Evolutionary conservation across 805 yeast genomes (phyloP), one percentile per base, ranked within the genome.

Genomic region (Kodamaea kakaduensis): DNA sequence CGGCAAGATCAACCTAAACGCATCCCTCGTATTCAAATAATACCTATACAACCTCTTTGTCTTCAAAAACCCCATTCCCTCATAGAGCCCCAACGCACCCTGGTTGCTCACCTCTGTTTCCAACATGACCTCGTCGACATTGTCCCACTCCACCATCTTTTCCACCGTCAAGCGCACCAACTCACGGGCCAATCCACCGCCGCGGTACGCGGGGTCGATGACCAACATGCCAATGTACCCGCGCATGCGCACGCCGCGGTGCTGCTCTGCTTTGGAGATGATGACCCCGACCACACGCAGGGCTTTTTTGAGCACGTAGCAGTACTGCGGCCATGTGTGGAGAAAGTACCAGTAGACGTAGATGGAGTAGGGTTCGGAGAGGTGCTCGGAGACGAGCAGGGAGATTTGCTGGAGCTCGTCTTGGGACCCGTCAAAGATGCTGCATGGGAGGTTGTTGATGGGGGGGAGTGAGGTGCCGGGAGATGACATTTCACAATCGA

Each of bases 201-300:
- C 89, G 37, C 98, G 66, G 53, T 71, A 79, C 10, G 60, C 54
- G 24, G 78, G 77, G 33, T 80, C 79, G 9, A 90, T 95, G 0
- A 94, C 96, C 36, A 93, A 63, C 98, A 93, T 93, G 2, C 97
- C 98, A 18, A 93, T 89, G 52, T 93, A 93, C 0, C 98, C 98
- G 41, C 98, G 70, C 46, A 69, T 54, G 41, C 96, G 68, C 8
- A 76, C 80, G 15, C 73, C 69, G 40, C 90, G 70, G 58, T 90
- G 97, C 1, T 74, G 66, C 44, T 84, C 95, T 9, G 79, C 75
- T 50, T 88, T 86, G 34, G 94, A 80, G 5, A 93, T 84, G 6
- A 90, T 79, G 24, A 83, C 85, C 3, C 97, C 98, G n/a, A 89
- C 67, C 2, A 81, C 69, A 13, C 53, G 49, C 4, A 41, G 52